Evolutionary conservation across 345 rosid genomes (phyloP).

Genomic region (Kandelia obovata): DNA sequence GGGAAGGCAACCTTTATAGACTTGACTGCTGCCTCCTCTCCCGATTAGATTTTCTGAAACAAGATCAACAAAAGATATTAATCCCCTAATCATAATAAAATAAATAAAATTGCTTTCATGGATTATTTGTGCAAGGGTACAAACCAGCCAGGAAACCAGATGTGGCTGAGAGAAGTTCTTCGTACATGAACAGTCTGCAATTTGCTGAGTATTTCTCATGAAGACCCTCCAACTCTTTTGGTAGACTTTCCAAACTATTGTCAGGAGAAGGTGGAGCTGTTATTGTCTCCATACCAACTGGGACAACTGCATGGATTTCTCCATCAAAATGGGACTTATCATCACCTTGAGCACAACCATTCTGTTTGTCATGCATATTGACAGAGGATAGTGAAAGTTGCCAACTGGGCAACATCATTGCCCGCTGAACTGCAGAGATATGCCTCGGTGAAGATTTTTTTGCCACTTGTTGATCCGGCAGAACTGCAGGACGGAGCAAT

Average conservation of each 20-base stretch:
- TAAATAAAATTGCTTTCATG: background rate
- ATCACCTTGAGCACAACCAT: constrained; percentile 1
- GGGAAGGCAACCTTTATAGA: constrained; percentile 73
- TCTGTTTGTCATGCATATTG: constrained; percentile 9
- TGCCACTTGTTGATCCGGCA: constrained; percentile 28
- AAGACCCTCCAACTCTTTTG: constrained; percentile 29
- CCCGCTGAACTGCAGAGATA: constrained; percentile 38
- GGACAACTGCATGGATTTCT: constrained; percentile 50
- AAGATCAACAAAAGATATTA: background rate
- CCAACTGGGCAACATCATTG: constrained; percentile 27
- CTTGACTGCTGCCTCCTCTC: constrained; percentile 90
- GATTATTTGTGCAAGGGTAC: constrained; percentile 10
- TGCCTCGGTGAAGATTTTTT: constrained; percentile 41
- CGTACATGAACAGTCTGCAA: constrained; percentile 28
- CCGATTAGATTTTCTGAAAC: constrained; percentile 77
- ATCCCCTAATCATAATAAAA: background rate
- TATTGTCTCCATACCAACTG: constrained; percentile 30
- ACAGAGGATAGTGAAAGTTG: constrained; percentile 12
- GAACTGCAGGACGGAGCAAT: constrained; percentile 48
- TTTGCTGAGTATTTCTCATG: constrained; percentile 29
- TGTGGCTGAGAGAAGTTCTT: constrained; percentile 63
- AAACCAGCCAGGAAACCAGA: constrained; percentile 65
- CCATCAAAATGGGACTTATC: constrained; percentile 12
- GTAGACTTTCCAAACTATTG: constrained; percentile 19
- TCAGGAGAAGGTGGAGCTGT: constrained; percentile 30